Conservation (phyloP, 2,329 filamentous ascomycete species). For the Fusarium protoensiforme region DNA sequence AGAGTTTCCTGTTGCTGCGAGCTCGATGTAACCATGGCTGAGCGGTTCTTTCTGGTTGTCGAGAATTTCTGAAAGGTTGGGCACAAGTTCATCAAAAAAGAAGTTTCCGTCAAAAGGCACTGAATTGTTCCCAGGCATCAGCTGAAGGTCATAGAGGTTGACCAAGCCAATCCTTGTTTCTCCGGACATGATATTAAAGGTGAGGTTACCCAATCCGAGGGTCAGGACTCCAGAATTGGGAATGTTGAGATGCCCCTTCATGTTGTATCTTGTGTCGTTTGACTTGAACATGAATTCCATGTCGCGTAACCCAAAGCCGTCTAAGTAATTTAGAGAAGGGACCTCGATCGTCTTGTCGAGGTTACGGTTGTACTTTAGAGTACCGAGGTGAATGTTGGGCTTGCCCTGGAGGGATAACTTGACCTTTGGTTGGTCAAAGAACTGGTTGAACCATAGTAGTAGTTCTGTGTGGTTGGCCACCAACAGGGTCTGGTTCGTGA, state of each 20-base stretch:
- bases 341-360: slow-evolving; percentile 57
- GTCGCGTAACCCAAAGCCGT: slow-evolving; percentile 52
- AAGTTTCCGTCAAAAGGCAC: slow-evolving; percentile 54
- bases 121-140: slow-evolving; percentile 57
- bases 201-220: slow-evolving; percentile 59
- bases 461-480: slow-evolving; percentile 55
- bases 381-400: slow-evolving; percentile 52
- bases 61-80: slow-evolving; percentile 55
- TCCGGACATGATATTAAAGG: slow-evolving; percentile 55
- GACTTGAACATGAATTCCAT: slow-evolving; percentile 54
- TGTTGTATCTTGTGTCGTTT: slow-evolving; percentile 53
- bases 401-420: slow-evolving; percentile 52
- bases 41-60: slow-evolving; percentile 51
- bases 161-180: slow-evolving; percentile 54
- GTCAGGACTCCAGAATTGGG: slow-evolving; percentile 58
- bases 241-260: slow-evolving; percentile 55
- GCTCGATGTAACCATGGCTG: slow-evolving; percentile 51
- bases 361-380: slow-evolving; percentile 49
- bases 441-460: slow-evolving; percentile 50
- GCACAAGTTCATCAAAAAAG: slow-evolving; percentile 52
- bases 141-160: slow-evolving; percentile 50
- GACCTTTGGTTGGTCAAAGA: slow-evolving; percentile 52
- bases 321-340: slow-evolving; percentile 52
- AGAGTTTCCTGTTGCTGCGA: slow-evolving; percentile 55
- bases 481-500: slow-evolving; percentile 49